Evolutionary conservation across 768 basidiomycete genomes (phyloP).

Genomic region (Gloeophyllum trabeum): DNA sequence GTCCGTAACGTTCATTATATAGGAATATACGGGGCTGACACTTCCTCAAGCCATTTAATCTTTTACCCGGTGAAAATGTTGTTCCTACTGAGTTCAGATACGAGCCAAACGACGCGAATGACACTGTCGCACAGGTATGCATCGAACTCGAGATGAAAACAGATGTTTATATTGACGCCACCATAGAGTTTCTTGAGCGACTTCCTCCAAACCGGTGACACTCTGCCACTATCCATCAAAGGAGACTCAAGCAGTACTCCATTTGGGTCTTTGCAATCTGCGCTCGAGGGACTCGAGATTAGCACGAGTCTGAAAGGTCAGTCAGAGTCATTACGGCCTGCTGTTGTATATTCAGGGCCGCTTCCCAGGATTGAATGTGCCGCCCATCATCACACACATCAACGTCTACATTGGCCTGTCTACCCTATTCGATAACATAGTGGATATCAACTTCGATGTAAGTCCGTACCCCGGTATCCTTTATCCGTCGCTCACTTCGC

Average conservation of each 20-base stretch:
- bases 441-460: conserved; percentile 48
- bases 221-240: conserved; percentile 39
- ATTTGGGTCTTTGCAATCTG: conserved; percentile 45
- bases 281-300: conserved; percentile 41
- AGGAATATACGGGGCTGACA: conserved; percentile 1
- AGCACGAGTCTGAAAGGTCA: conserved; percentile 37
- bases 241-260: conserved; percentile 53
- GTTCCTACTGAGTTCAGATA: conserved; percentile 57
- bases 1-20: background rate
- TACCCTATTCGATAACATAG: conserved; percentile 35
- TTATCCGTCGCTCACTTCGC: conserved; percentile 1
- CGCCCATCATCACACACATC: conserved; percentile 45
- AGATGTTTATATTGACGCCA: background rate
- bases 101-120: conserved; percentile 49
- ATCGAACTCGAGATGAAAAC: background rate
- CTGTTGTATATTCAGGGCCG: background rate
- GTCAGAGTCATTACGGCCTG: background rate
- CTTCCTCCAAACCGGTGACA: conserved; percentile 43
- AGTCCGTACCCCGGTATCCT: conserved; percentile 10
- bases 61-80: conserved; percentile 45
- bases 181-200: conserved; percentile 40
- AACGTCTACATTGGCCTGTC: conserved; percentile 40
- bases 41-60: conserved; percentile 33
- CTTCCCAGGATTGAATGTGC: conserved; percentile 31
- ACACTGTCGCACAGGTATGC: conserved; percentile 45